These are phyloP conservation scores for Aspergillus ostianus DNA, from an alignment of 495 filamentous ascomycete species.

Conservation along the genomic window DNA sequence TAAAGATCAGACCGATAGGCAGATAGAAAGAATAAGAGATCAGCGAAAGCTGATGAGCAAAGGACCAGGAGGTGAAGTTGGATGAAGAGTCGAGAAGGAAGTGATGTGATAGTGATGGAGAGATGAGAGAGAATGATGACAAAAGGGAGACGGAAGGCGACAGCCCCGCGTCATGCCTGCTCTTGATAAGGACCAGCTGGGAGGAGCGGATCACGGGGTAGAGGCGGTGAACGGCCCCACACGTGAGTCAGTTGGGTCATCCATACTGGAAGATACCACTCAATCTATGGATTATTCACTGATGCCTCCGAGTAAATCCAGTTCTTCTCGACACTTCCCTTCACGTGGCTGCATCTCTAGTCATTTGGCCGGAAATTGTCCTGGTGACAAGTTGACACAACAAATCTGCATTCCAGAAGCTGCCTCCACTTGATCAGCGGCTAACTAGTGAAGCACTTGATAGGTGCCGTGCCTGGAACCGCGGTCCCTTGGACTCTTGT, in stretches of 20 bases:
- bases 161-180: constrained; percentile 31
- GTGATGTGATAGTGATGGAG: constrained; percentile 13
- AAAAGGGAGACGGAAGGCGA: constrained; percentile 19
- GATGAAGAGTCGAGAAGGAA: constrained; percentile 15
- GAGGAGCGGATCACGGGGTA: constrained; percentile 28
- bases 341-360: not conserved
- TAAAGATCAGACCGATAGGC: not conserved
- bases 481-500: not conserved
- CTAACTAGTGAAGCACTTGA: constrained; percentile 12
- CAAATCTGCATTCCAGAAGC: not conserved
- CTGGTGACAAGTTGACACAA: not conserved
- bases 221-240: constrained; percentile 35
- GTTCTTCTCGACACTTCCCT: not conserved
- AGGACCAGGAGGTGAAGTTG: constrained; percentile 1
- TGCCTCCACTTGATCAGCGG: constrained; percentile 25
- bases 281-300: not conserved
- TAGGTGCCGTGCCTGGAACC: constrained; percentile 4
- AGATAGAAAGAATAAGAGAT: constrained; percentile 1
- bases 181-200: constrained; percentile 23
- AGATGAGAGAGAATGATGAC: constrained; percentile 17
- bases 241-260: constrained; percentile 26
- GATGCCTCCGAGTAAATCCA: not conserved
- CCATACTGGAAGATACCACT: not conserved
- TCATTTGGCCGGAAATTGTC: not conserved
- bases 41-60: not conserved